phyloP scores from a whole-genome alignment of 176 grass and related monocot species.

The Triticum monococcum region DNA sequence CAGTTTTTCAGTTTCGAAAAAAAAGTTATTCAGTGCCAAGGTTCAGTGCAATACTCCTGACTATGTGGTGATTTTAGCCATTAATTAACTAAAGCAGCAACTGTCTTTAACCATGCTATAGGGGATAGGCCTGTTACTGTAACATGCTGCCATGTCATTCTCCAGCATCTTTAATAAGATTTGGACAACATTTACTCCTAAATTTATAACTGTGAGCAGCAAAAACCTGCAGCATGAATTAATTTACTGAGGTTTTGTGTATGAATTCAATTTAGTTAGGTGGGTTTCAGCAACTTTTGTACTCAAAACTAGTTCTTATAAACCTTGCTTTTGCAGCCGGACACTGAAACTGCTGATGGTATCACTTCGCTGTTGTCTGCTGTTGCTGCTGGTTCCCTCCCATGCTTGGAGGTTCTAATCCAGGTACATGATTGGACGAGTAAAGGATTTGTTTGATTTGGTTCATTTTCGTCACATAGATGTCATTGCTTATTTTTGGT shows the following conservation, averaged over 20 bases:
- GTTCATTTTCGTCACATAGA: neutral
- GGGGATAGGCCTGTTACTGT: neutral
- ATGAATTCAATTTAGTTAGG: neutral
- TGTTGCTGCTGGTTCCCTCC: slow-evolving; percentile 78
- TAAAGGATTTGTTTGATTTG: neutral
- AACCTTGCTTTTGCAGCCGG: slow-evolving; percentile 46
- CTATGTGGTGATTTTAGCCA: neutral
- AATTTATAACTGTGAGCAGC: neutral
- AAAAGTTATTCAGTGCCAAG: neutral
- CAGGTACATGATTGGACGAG: slow-evolving; percentile 44
- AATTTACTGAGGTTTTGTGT: neutral
- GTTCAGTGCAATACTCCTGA: neutral
- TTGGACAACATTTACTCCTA: neutral
- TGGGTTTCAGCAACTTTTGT: neutral
- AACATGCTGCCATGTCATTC: neutral
- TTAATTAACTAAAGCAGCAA: neutral
- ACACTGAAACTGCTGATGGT: slow-evolving; percentile 81
- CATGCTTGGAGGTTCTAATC: slow-evolving; percentile 78
- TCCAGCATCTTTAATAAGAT: neutral
- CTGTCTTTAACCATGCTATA: neutral
- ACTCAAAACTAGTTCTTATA: neutral
- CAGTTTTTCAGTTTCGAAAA: neutral
- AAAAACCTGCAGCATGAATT: neutral
- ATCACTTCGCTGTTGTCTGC: slow-evolving; percentile 82
- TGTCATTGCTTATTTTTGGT: neutral